phyloP scores from a whole-genome alignment of 257 asterid genomes.

The Henckelia pumila region DNA sequence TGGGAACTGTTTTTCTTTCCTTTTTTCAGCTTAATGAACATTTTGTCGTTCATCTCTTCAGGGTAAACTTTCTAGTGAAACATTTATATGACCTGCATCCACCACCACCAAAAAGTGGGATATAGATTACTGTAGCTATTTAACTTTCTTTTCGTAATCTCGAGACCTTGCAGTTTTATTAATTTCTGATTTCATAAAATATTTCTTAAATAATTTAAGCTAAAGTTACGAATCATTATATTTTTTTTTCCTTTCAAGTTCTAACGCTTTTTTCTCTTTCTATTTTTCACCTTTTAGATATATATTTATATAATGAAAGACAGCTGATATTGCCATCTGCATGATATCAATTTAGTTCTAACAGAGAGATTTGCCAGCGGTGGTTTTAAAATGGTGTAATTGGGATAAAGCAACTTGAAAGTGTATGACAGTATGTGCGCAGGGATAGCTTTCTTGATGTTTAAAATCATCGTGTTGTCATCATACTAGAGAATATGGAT shows the following conservation, averaged over 20 bases:
- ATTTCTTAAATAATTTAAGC: constrained; percentile 14
- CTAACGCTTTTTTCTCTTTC: constrained; percentile 10
- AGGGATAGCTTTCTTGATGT: constrained; percentile 11
- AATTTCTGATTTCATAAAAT: constrained; percentile 12
- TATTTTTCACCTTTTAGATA: constrained; percentile 2
- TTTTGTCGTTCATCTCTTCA: constrained; percentile 35
- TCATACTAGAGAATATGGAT: constrained; percentile 8
- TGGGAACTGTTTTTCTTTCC: constrained; percentile 25
- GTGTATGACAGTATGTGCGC: neutral
- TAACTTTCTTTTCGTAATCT: neutral
- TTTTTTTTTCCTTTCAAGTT: neutral
- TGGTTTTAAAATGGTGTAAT: constrained; percentile 10
- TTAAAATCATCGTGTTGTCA: constrained; percentile 4
- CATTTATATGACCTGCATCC: constrained; percentile 45
- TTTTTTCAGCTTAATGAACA: constrained; percentile 27
- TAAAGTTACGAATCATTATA: neutral
- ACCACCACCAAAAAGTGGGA: constrained; percentile 20
- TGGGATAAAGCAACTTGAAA: constrained; percentile 11
- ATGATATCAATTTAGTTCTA: constrained; percentile 1
- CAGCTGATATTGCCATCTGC: constrained; percentile 10
- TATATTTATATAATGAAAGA: neutral
- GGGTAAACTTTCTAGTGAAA: constrained; percentile 48
- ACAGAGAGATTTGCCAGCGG: too few relatives aligned
- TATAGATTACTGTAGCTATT: constrained; percentile 8
- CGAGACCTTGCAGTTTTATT: constrained; percentile 20